These are phyloP conservation scores for Alternaria atra DNA, from an alignment of 2,329 filamentous ascomycete genomes.

Conservation along the genomic window DNA sequence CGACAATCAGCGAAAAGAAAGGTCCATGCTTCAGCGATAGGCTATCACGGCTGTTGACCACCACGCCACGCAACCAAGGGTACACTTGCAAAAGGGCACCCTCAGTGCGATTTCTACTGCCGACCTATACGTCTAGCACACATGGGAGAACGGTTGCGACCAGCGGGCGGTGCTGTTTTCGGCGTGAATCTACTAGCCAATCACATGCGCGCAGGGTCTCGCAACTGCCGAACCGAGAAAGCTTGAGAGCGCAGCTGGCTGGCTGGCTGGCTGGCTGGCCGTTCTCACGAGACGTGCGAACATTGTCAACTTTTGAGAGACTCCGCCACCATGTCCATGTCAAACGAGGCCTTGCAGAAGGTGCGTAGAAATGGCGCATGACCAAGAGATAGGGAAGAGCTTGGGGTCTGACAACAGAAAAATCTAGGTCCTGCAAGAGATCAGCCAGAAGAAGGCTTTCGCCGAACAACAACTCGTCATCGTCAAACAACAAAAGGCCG, in stretches of 20 bases:
- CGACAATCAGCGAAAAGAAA: constrained; percentile 13
- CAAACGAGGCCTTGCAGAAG: constrained; percentile 94
- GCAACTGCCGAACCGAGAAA: constrained; percentile 29
- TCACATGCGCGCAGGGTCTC: constrained; percentile 24
- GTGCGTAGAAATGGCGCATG: constrained; percentile 55
- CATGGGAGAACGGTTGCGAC: background rate
- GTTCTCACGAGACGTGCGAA: constrained; percentile 10
- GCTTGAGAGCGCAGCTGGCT: constrained; percentile 23
- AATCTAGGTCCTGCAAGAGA: constrained; percentile 84
- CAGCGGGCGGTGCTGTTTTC: constrained; percentile 14
- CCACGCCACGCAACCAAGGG: constrained; percentile 4
- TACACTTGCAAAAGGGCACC: background rate
- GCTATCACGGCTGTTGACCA: constrained; percentile 1
- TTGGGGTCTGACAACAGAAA: constrained; percentile 9
- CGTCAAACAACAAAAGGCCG: constrained; percentile 81
- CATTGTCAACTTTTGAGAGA: background rate
- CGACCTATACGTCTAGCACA: background rate
- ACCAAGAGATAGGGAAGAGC: background rate
- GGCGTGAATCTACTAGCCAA: constrained; percentile 22
- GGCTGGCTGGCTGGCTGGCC: no score
- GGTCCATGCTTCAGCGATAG: constrained; percentile 16
- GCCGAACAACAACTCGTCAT: constrained; percentile 93
- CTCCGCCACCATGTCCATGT: constrained; percentile 78
- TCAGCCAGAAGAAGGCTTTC: constrained; percentile 85
- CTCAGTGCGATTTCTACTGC: background rate